Conservation (phyloP, 1,284 basidiomycete species). For the Entoloma clypeatum region DNA sequence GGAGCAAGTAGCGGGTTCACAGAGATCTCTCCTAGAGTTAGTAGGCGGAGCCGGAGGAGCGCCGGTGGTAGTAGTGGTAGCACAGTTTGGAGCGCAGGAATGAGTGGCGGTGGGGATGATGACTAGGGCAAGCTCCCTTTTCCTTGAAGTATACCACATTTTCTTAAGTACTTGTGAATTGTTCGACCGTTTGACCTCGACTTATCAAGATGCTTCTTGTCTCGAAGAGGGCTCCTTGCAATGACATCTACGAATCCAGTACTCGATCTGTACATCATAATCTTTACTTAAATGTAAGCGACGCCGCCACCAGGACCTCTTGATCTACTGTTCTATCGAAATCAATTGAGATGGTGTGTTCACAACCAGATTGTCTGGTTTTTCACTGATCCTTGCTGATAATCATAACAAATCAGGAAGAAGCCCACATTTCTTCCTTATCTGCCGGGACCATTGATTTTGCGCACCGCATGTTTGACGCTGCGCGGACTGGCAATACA, state of each 20-base stretch:
- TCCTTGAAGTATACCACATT: too few species aligned
- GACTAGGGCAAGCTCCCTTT: constrained; percentile 19
- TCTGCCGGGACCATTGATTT: constrained; percentile 56
- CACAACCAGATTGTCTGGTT: too few species aligned
- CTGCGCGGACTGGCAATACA: constrained; percentile 61
- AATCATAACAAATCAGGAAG: background rate
- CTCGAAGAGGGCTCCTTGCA: background rate
- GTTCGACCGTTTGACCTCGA: too few species aligned
- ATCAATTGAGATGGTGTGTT: constrained; percentile 7
- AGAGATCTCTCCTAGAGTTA: constrained; percentile 54
- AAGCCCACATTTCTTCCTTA: constrained; percentile 23
- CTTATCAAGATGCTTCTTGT: too few species aligned
- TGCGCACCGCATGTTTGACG: constrained; percentile 73
- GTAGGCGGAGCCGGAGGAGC: constrained; percentile 56
- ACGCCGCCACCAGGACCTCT: too few species aligned
- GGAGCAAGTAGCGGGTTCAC: constrained; percentile 73
- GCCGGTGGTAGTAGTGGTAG: constrained; percentile 61
- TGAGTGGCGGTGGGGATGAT: constrained; percentile 58
- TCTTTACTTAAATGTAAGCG: background rate
- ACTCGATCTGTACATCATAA: background rate
- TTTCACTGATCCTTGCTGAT: background rate
- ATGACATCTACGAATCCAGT: background rate
- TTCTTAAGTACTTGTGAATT: background rate
- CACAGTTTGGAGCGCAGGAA: constrained; percentile 81
- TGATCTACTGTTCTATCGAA: background rate